Evolutionary conservation across 805 yeast species (phyloP), one percentile per base, ranked within the genome.

Genomic region (Komagataella pastoris): DNA sequence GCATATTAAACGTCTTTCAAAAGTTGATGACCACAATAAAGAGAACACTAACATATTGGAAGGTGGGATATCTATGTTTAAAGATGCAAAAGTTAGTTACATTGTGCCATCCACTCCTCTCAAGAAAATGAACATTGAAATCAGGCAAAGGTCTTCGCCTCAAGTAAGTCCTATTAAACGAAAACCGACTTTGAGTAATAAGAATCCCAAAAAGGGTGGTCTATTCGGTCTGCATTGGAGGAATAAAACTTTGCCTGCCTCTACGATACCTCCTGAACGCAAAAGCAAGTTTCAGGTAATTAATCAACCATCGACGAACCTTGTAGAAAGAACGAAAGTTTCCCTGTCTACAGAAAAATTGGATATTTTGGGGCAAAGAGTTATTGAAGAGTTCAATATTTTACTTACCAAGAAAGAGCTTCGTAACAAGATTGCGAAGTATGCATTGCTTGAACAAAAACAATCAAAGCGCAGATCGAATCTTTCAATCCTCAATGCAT

Each of bases 91-190:
- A 59, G 65, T 74, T 56, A 48, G 63, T 57, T 55, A 59, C 40
- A 71, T 85, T 12, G 64, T 79, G 6, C 88, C 90, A 2, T 78
- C 82, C 3, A 83, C 89, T 0, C 90, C 88, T 0, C 80, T 79
- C 7, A 82, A 76, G 60, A 81, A 77, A 55, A 74, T 81, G 74
- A 82, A 77, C 43, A 55, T 72, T 46, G 62, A 61, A 60, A 54
- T 52, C 4, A 47, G 17, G 44, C 17, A n/a, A 30, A 46, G 18
- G 18, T 23, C 17, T 6, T 21, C 23, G 24, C 21, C 45, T 7
- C 23, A 17, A 12, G 14, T 43, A 12, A 30, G 17, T 6, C 17
- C 18, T 18, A 8, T 17, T 36, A 24, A 36, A n/a, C 14, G 24
- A 12, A 23, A 17, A 19, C n/a, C 46, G 6, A 30, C 44, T 12